Evolutionary conservation across 257 asterid species (phyloP).

Genomic region (Jacaranda copaia): DNA sequence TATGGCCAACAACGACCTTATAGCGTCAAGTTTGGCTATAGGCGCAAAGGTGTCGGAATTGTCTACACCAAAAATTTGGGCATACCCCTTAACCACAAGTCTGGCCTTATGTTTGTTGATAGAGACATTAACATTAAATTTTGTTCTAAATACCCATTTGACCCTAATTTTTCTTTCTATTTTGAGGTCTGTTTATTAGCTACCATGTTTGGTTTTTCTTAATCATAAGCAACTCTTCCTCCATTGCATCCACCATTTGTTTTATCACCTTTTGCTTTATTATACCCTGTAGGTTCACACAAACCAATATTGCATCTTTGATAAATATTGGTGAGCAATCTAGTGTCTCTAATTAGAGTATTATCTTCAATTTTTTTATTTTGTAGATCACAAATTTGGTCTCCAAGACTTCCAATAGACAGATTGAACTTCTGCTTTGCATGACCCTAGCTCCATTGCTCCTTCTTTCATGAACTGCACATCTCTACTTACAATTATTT

Average conservation of each 20-base stretch:
- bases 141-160: slow-evolving; percentile 14
- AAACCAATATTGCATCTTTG: slow-evolving; percentile 21
- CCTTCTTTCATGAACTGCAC: slow-evolving; percentile 20
- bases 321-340: slow-evolving; percentile 22
- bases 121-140: slow-evolving; percentile 14
- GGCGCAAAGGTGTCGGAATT: background rate
- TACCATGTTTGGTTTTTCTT: slow-evolving; percentile 17
- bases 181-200: background rate
- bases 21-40: slow-evolving; percentile 1
- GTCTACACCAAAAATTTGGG: slow-evolving; percentile 21
- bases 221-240: slow-evolving; percentile 20
- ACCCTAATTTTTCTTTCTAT: slow-evolving; percentile 3
- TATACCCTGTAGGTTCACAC: slow-evolving; percentile 8
- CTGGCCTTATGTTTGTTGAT: slow-evolving; percentile 28
- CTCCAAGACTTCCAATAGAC: background rate
- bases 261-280: background rate
- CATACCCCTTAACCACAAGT: slow-evolving; percentile 12
- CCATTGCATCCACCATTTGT: slow-evolving; percentile 6
- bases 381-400: background rate
- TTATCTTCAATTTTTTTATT: background rate
- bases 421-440: background rate
- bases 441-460: slow-evolving; percentile 16
- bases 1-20: background rate
- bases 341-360: background rate
- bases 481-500: slow-evolving; percentile 13